These are phyloP conservation scores for Salix dunnii DNA, from an alignment of 345 rosid genomes.

Conservation along the genomic window DNA sequence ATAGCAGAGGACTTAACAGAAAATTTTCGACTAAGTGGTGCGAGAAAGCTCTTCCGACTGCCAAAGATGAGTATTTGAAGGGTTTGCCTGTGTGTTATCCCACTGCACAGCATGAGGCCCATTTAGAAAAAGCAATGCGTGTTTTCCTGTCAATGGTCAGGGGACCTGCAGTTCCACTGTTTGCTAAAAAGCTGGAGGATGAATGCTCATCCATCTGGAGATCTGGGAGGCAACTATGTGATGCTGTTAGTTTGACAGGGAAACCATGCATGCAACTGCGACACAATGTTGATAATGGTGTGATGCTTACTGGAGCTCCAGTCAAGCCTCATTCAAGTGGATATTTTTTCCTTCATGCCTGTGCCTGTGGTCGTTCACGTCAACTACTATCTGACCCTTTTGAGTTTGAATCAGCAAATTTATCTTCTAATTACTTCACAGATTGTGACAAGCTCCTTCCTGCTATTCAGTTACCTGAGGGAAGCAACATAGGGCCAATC, in stretches of 20 bases:
- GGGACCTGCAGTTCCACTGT: constrained; percentile 64
- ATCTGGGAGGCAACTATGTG: constrained; percentile 84
- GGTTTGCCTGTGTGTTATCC: constrained; percentile 71
- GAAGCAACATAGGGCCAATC: constrained; percentile 42
- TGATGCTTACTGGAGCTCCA: constrained; percentile 24
- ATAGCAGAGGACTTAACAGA: constrained; percentile 59
- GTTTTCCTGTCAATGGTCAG: constrained; percentile 69
- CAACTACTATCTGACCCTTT: constrained; percentile 58
- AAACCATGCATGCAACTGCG: constrained; percentile 77
- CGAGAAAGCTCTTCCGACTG: constrained; percentile 67
- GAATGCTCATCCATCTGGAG: constrained; percentile 74
- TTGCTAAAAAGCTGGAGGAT: constrained; percentile 58
- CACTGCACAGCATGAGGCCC: constrained; percentile 63
- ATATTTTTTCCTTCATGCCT: constrained; percentile 76
- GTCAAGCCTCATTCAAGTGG: constrained; percentile 67
- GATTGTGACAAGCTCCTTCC: constrained; percentile 74
- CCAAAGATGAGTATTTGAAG: constrained; percentile 68
- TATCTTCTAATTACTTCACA: constrained; percentile 44
- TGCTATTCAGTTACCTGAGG: constrained; percentile 46
- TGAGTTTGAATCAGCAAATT: constrained; percentile 71
- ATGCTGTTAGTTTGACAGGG: constrained; percentile 84
- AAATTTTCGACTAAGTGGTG: constrained; percentile 76
- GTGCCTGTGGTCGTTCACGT: constrained; percentile 84
- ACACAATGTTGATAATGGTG: constrained; percentile 37
- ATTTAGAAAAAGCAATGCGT: constrained; percentile 55